Percentiles rank a stretch among this genome's conserved stretches.
Evolutionary conservation across 2,329 filamentous ascomycete species (phyloP).

Genomic region (Colletotrichum musicola): DNA sequence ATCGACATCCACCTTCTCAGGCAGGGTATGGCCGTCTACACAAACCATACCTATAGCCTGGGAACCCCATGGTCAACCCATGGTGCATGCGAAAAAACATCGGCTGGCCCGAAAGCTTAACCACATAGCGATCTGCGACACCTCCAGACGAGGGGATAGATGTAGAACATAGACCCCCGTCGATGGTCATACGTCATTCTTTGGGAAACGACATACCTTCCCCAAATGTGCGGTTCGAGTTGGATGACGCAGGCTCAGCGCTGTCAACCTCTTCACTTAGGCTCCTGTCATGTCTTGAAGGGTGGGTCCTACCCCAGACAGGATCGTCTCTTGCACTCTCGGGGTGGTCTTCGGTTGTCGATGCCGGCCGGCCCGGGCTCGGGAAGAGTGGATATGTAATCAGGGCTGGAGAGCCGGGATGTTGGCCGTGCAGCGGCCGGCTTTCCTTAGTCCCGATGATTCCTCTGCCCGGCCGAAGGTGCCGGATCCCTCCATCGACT

Average conservation of each 20-base stretch:
- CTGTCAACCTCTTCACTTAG: neutral
- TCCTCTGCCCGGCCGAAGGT: neutral
- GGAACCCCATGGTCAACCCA: too few species aligned
- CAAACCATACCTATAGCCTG: too few species aligned
- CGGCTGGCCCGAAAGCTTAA: too few species aligned
- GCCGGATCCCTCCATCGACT: constrained; percentile 1
- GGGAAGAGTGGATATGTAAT: too few species aligned
- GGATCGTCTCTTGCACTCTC: constrained; percentile 4
- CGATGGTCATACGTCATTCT: too few species aligned
- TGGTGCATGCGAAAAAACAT: too few species aligned
- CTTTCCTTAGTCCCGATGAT: neutral
- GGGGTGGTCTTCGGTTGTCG: too few species aligned
- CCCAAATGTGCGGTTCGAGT: neutral
- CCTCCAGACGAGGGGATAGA: too few species aligned
- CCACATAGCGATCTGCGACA: too few species aligned
- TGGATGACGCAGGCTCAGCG: neutral
- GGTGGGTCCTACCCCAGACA: neutral
- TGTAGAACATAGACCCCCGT: too few species aligned
- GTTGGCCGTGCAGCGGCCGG: neutral
- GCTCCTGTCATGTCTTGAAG: neutral
- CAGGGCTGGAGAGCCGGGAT: neutral
- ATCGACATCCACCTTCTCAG: neutral
- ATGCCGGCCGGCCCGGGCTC: too few species aligned
- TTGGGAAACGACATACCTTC: too few species aligned
- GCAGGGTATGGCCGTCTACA: neutral